Evolutionary conservation across 164 flowering plant genomes (phyloP), one percentile per base, ranked within the genome.

Genomic region (Sedum album): DNA sequence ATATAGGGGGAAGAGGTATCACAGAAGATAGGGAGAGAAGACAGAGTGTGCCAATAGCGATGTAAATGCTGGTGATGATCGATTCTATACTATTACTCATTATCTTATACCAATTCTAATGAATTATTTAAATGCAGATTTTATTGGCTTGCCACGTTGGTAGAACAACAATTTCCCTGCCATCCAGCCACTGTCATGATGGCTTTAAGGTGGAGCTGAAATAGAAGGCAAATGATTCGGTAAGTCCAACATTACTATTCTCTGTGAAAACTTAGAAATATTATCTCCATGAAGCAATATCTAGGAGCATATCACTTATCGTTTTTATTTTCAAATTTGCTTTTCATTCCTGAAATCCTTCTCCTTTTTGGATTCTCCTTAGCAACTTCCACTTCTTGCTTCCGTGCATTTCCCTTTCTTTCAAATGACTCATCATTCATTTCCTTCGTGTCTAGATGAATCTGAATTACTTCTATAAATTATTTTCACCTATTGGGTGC

Each of bases 361-460:
- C 33, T 57, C 33, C 33, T 57, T 26, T 57, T 57, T n/a, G 62
- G 62, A 18, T 57, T 57, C 31, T 55, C 61, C 26, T 55, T 55
- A 55, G 31, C 61, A 26, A 55, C 33, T 57, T 57, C 62, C 33
- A 14, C 31, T 28, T 51, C 6, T 5, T 5, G 6, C 57, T 51
- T 51, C 26, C 10, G 10, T 21, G 26, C 7, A 9, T 57, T 57
- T 57, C 28, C 33, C 62, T 57, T 18, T 11, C 33, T 57, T 57
- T 57, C 28, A 53, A 25, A 23, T 53, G 28, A 57, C 6, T 55
- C 31, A 55, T 26, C 13, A 55, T 57, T 57, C 62, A 57, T 9
- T 13, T 49, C n/a, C 30, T 18, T 48, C 53, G 5, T 49, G 23
- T 49, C 25, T 53, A 53, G 60, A 53, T 53, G 60, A 53, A 53